These are phyloP conservation scores for Teunomyces kruisii DNA, from an alignment of 805 yeast species.

Conservation along the genomic window DNA sequence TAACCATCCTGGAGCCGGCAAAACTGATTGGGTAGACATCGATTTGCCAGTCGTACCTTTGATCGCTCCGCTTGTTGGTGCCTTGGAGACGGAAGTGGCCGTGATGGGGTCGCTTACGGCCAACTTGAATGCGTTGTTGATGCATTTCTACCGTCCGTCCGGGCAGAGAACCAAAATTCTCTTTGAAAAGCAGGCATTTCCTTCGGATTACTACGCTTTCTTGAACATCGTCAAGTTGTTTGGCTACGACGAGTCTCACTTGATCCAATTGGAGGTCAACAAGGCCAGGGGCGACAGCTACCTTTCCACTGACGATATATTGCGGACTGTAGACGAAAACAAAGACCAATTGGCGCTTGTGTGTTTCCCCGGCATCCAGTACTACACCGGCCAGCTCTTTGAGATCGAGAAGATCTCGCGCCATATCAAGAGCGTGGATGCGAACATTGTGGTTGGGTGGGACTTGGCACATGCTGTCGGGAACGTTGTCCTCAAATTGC, in stretches of 20 bases:
- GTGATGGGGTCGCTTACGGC: constrained; percentile 84
- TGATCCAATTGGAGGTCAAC: constrained; percentile 66
- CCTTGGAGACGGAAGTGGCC: constrained; percentile 73
- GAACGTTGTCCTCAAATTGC: constrained; percentile 72
- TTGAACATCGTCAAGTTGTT: constrained; percentile 66
- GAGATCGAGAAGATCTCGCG: constrained; percentile 71
- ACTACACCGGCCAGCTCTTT: constrained; percentile 87
- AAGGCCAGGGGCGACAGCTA: constrained; percentile 45
- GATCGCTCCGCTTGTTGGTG: constrained; percentile 77
- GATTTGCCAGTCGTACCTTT: constrained; percentile 74
- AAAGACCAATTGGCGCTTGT: constrained; percentile 68
- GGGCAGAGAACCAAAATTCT: constrained; percentile 63
- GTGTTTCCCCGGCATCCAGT: constrained; percentile 86
- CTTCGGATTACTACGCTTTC: constrained; percentile 88
- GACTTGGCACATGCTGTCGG: constrained; percentile 95
- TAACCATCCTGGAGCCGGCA: constrained; percentile 55
- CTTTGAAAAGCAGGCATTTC: constrained; percentile 86
- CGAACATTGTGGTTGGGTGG: constrained; percentile 75
- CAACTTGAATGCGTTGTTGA: constrained; percentile 72
- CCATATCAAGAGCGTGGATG: constrained; percentile 45
- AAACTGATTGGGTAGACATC: constrained; percentile 79
- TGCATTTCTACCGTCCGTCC: constrained; percentile 71
- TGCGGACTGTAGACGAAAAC: constrained; percentile 52
- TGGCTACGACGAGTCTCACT: constrained; percentile 49
- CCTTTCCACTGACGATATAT: constrained; percentile 62